Percentiles rank a stretch among this genome's conserved stretches.
phyloP scores from a whole-genome alignment of 768 basidiomycete genomes.

The Royoungia palumana region DNA sequence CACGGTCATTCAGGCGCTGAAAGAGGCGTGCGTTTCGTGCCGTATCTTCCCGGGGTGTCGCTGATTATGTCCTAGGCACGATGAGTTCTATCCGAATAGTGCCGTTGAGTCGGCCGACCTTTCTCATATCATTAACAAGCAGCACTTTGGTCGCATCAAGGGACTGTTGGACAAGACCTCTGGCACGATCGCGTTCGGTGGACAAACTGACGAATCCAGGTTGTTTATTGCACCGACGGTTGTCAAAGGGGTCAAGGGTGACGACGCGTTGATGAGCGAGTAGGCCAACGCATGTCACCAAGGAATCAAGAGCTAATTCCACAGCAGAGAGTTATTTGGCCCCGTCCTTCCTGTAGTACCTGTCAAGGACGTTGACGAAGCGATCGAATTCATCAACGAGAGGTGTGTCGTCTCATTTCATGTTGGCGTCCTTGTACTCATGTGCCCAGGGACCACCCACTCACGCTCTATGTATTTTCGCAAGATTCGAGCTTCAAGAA shows the following conservation, averaged over 20 bases:
- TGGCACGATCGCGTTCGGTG: conserved; percentile 65
- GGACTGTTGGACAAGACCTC: conserved; percentile 60
- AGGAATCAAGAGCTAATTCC: not conserved
- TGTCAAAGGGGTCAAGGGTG: conserved; percentile 54
- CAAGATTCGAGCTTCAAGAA: conserved; percentile 53
- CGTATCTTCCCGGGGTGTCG: not conserved
- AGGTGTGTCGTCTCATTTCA: conserved; percentile 36
- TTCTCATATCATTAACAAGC: conserved; percentile 49
- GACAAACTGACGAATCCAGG: conserved; percentile 51
- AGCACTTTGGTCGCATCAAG: conserved; percentile 59
- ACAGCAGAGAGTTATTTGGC: conserved; percentile 74
- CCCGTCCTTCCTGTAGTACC: conserved; percentile 75
- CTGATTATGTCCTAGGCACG: conserved; percentile 13
- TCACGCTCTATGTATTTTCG: conserved; percentile 77
- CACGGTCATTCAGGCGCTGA: conserved; percentile 37
- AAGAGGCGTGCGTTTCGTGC: conserved; percentile 36
- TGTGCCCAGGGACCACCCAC: conserved; percentile 59
- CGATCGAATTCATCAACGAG: conserved; percentile 62
- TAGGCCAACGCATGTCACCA: conserved; percentile 32
- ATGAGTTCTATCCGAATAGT: conserved; percentile 41
- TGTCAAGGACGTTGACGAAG: conserved; percentile 67
- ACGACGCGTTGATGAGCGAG: conserved; percentile 79
- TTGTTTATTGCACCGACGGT: conserved; percentile 72
- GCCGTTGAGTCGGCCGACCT: conserved; percentile 43
- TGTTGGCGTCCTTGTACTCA: not conserved